These are phyloP conservation scores for Chenopodium album DNA, from an alignment of 148 eudicot genomes.

Conservation along the genomic window DNA sequence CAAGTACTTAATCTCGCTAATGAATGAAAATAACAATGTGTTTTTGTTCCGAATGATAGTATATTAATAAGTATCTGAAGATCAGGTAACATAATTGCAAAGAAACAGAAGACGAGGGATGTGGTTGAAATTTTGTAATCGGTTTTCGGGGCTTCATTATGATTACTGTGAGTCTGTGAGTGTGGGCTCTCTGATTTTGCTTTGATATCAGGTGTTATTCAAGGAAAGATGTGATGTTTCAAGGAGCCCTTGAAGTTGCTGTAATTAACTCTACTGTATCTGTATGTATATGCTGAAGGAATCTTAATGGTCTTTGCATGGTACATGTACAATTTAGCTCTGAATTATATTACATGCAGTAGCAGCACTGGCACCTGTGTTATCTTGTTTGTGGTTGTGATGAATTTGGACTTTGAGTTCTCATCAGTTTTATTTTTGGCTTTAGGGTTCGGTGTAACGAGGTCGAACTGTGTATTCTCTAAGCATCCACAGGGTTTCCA, in stretches of 20 bases:
- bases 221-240: slow-evolving; percentile 17
- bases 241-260: slow-evolving; percentile 11
- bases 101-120: background rate
- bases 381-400: background rate
- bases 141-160: background rate
- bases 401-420: slow-evolving; percentile 6
- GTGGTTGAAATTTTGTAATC: background rate
- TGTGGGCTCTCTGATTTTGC: background rate
- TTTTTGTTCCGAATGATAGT: background rate
- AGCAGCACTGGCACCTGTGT: background rate
- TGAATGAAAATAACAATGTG: background rate
- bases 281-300: slow-evolving; percentile 1
- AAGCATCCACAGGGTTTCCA: too few species aligned
- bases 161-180: background rate
- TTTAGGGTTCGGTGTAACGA: background rate
- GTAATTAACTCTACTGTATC: background rate
- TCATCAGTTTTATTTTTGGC: background rate
- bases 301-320: slow-evolving; percentile 5
- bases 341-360: background rate
- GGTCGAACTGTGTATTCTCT: background rate
- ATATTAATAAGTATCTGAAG: background rate
- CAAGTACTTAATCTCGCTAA: background rate
- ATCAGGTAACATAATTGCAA: background rate
- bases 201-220: background rate
- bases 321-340: background rate